phyloP scores from a whole-genome alignment of 495 filamentous ascomycete genomes.

The Podospora australis region DNA sequence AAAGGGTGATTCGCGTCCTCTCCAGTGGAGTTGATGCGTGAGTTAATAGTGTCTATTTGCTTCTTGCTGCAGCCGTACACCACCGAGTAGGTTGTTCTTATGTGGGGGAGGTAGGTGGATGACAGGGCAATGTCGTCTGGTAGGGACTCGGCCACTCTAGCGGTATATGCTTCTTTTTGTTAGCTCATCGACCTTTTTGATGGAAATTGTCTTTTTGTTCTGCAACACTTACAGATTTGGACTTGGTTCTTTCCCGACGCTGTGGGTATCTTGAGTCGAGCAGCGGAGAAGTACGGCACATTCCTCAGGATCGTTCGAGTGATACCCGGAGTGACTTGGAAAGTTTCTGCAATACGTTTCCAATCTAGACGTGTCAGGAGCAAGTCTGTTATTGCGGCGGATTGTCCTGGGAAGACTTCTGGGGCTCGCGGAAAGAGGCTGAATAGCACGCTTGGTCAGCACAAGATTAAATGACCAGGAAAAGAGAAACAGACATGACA shows the following conservation, averaged over 20 bases:
- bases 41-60: not conserved
- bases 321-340: slow-evolving; percentile 6
- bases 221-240: not conserved
- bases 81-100: not conserved
- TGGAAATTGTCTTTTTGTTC: too few relatives aligned
- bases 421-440: slow-evolving; percentile 6
- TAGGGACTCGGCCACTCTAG: not conserved
- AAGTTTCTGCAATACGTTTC: not conserved
- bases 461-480: too few relatives aligned
- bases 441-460: too few relatives aligned
- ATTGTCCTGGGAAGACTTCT: slow-evolving; percentile 8
- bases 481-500: not conserved
- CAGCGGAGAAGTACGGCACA: slow-evolving; percentile 4
- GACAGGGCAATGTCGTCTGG: slow-evolving; percentile 9
- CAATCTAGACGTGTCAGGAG: slow-evolving; percentile 1
- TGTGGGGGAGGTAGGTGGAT: not conserved
- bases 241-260: not conserved
- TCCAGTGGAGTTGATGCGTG: too few relatives aligned
- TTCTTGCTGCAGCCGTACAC: slow-evolving; percentile 2
- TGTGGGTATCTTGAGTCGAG: too few relatives aligned
- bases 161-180: slow-evolving; percentile 4
- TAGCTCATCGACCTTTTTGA: not conserved
- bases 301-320: slow-evolving; percentile 8
- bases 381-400: slow-evolving; percentile 2
- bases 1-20: not conserved